A percentile compares a stretch with the other conserved stretches of the same genome.
These are phyloP conservation scores for Pseudogymnoascus sp. DNA, from an alignment of 2,329 filamentous ascomycete species.

Conservation along the genomic window DNA sequence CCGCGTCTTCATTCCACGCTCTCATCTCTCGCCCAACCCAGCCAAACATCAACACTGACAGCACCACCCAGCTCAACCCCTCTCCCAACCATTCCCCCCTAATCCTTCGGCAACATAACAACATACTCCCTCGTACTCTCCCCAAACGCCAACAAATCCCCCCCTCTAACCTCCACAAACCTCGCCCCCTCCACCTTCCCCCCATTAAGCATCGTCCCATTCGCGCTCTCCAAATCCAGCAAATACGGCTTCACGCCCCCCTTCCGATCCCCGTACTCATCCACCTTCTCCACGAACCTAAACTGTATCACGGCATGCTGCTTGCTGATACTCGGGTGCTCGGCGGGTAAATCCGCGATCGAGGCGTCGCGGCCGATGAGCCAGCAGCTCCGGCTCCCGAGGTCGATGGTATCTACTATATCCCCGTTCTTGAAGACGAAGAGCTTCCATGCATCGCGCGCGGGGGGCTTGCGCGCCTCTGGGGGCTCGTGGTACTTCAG, in stretches of 20 bases:
- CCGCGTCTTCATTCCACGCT: background rate
- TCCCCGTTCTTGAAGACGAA: conserved; percentile 86
- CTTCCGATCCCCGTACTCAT: conserved; percentile 78
- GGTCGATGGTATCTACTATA: conserved; percentile 71
- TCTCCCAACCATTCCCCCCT: background rate
- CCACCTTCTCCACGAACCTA: conserved; percentile 70
- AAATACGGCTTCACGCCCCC: conserved; percentile 79
- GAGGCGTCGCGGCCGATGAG: conserved; percentile 72
- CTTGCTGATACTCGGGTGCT: conserved; percentile 89
- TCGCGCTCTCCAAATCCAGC: conserved; percentile 88
- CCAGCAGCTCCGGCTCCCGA: conserved; percentile 78
- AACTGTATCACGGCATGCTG: conserved; percentile 97
- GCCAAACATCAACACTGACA: background rate
- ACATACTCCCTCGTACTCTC: conserved; percentile 89
- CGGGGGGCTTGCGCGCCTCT: conserved; percentile 80
- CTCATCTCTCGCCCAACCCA: background rate
- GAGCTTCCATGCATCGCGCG: conserved; percentile 74
- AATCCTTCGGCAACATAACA: conserved; percentile 60
- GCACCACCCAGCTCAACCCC: background rate
- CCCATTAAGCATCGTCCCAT: conserved; percentile 79
- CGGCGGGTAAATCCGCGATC: conserved; percentile 75
- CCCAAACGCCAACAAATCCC: conserved; percentile 84
- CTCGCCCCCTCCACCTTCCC: conserved; percentile 64
- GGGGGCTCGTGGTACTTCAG: conserved; percentile 95
- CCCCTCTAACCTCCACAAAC: conserved; percentile 79